A percentile compares a stretch with the other conserved stretches of the same genome.
Evolutionary conservation across 2,329 filamentous ascomycete species (phyloP).

Genomic region (Myriosclerotinia curreyana): DNA sequence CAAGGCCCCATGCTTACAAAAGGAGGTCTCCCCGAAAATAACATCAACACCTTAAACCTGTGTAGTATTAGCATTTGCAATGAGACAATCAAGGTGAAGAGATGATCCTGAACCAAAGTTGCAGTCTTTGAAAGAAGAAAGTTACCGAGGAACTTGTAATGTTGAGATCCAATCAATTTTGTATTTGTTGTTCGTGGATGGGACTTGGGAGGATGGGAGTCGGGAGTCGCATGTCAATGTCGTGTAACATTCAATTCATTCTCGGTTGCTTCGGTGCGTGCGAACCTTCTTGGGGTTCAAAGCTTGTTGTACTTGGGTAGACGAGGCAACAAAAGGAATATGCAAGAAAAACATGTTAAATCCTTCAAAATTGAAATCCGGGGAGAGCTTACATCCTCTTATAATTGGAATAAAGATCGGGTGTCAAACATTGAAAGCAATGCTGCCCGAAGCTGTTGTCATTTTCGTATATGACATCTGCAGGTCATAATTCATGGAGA

Average conservation of each 20-base stretch:
- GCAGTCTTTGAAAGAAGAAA: not conserved
- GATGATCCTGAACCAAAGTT: not conserved
- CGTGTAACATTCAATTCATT: not conserved
- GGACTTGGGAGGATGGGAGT: too few species aligned
- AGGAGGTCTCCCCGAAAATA: not conserved
- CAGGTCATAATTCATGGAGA: conserved; percentile 8
- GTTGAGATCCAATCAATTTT: conserved; percentile 4
- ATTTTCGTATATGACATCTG: conserved; percentile 16
- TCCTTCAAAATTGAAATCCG: not conserved
- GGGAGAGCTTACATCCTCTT: conserved; percentile 17
- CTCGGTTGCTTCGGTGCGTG: not conserved
- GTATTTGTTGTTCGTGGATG: not conserved
- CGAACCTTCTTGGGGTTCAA: conserved; percentile 4
- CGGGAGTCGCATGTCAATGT: not conserved
- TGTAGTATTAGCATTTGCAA: not conserved
- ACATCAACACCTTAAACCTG: not conserved
- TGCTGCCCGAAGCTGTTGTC: conserved; percentile 20
- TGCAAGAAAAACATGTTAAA: conserved; percentile 12
- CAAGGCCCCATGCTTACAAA: conserved; percentile 5
- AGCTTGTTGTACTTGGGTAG: conserved; percentile 9
- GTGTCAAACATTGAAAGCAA: conserved; percentile 11
- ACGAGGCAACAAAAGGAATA: conserved; percentile 5
- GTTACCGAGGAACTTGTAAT: not conserved
- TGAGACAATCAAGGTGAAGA: not conserved
- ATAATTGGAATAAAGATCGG: conserved; percentile 12